Evolutionary conservation across 202 grass and related monocot genomes (phyloP), one percentile per base, ranked within the genome.

Genomic region (Carex arenaria): DNA sequence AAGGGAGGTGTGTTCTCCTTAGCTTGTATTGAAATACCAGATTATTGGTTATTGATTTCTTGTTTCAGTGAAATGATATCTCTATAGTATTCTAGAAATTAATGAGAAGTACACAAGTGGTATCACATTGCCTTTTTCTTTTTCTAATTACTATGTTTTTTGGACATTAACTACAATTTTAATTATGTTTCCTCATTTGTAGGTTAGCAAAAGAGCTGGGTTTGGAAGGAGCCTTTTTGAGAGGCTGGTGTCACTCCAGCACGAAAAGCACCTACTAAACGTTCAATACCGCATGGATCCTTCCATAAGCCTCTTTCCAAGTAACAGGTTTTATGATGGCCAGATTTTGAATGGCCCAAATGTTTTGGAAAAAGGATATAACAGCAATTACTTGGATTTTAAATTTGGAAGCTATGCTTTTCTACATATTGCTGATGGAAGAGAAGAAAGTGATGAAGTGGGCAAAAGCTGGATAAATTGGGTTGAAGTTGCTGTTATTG

Each of bases 261-360:
- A 87, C 26, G 75, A 86, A 59, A 97, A 94, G n/a, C 83, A 92
- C 67, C 81, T 97, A 72, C 70, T 97, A 80, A 93, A 94, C 45
- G 88, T 87, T 84, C 94, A 97, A 53, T 97, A 97, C 81, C 87
- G 94, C 13, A 94, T 97, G 92, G 76, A 90, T 43, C 94, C 92
- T 76, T 70, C 17, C 54, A 94, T 97, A 64, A 93, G 92, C 30
- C 81, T 76, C 32, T 97, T 94, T 85, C 94, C 92, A 82, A 94
- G 93, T 83, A 67, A 67, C 73, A 72, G 43, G 26, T 93, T 97
- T 87, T 97, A 97, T 80, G 67, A 70, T 63, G 86, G 73, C 30
- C 89, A 90, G 42, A 89, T 97, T 82, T 88, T 91, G 80, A 89
- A 97, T 84, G 92, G 92, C 10, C 84, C 88, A 76, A 93, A 93